Conservation (phyloP, 1,139 yeast species). For the Candida tetrigidarum region DNA sequence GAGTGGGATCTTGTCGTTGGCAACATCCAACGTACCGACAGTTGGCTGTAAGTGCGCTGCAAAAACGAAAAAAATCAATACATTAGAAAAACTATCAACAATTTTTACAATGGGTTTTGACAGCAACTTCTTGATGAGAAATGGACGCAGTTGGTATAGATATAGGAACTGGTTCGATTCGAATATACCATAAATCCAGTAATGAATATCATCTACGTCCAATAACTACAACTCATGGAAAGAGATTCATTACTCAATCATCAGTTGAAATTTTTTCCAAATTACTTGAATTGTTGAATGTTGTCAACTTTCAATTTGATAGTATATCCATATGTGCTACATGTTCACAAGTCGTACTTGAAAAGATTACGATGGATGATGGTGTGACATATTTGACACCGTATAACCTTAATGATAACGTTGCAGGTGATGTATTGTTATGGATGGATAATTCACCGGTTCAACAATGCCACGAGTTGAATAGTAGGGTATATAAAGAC, state of each 20-base stretch:
- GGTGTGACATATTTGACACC: conserved; percentile 26
- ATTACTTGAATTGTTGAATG: conserved; percentile 15
- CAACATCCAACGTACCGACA: too few relatives aligned
- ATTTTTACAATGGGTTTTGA: too few relatives aligned
- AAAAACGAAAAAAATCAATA: too few relatives aligned
- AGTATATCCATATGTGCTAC: conserved; percentile 49
- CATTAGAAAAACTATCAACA: too few relatives aligned
- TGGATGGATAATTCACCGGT: conserved; percentile 64
- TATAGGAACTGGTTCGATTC: conserved; percentile 56
- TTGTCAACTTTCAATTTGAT: conserved; percentile 9
- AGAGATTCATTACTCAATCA: conserved; percentile 42
- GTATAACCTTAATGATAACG: conserved; percentile 20
- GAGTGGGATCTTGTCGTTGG: too few relatives aligned
- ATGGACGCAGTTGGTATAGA: conserved; percentile 49
- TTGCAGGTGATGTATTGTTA: conserved; percentile 47
- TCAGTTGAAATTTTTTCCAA: conserved; percentile 37
- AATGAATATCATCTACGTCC: conserved; percentile 8
- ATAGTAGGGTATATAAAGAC: conserved; percentile 18
- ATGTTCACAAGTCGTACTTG: conserved; percentile 54
- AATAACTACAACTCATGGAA: conserved; percentile 14
- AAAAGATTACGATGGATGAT: conserved; percentile 17
- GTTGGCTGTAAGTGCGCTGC: too few relatives aligned
- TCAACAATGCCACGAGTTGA: conserved; percentile 36
- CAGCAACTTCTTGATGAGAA: not conserved
- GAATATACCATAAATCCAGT: conserved; percentile 23